Evolutionary conservation across 192 early-diverging fungal genomes (phyloP).

Genomic region (Linnemannia exigua): DNA sequence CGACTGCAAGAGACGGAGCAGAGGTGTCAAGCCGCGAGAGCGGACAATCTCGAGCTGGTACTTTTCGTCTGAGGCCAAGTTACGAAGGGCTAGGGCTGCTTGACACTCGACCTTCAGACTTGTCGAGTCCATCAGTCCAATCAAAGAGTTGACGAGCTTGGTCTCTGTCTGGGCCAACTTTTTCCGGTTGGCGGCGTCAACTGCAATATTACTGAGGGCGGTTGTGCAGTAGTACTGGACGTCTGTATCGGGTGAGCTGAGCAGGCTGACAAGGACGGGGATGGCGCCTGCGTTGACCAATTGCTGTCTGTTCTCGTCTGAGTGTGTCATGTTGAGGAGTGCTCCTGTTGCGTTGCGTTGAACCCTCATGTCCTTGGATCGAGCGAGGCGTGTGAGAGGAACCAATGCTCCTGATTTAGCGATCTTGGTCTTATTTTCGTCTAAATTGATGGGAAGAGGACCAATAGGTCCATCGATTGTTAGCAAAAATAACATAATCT

Average conservation of each 20-base stretch:
- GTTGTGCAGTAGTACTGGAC: conserved; percentile 94
- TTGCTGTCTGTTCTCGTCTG: conserved; percentile 85
- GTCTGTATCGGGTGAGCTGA: conserved; percentile 84
- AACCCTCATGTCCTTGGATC: conserved; percentile 86
- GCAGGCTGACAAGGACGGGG: conserved; percentile 83
- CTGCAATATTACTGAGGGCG: conserved; percentile 91
- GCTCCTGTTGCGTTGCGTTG: conserved; percentile 94
- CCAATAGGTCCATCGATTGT: conserved; percentile 14
- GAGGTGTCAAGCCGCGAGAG: conserved; percentile 78
- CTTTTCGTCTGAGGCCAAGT: conserved; percentile 89
- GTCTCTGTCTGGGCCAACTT: conserved; percentile 81
- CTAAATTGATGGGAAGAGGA: conserved; percentile 41
- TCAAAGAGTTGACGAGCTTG: conserved; percentile 79
- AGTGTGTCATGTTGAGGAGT: conserved; percentile 94
- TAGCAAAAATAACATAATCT: conserved; percentile 10
- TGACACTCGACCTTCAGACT: conserved; percentile 90
- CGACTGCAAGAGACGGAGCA: conserved; percentile 82
- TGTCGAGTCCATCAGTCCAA: conserved; percentile 82
- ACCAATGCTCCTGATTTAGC: conserved; percentile 86
- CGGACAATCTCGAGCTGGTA: conserved; percentile 89
- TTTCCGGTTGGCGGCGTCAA: conserved; percentile 78
- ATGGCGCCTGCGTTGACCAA: conserved; percentile 87
- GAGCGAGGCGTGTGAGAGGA: conserved; percentile 79
- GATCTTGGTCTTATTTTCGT: conserved; percentile 92
- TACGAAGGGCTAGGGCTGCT: conserved; percentile 88